A percentile compares a stretch with the other conserved stretches of the same genome.
phyloP scores from a whole-genome alignment of 352 stramenopile species.

The Pythium rishiriense region DNA sequence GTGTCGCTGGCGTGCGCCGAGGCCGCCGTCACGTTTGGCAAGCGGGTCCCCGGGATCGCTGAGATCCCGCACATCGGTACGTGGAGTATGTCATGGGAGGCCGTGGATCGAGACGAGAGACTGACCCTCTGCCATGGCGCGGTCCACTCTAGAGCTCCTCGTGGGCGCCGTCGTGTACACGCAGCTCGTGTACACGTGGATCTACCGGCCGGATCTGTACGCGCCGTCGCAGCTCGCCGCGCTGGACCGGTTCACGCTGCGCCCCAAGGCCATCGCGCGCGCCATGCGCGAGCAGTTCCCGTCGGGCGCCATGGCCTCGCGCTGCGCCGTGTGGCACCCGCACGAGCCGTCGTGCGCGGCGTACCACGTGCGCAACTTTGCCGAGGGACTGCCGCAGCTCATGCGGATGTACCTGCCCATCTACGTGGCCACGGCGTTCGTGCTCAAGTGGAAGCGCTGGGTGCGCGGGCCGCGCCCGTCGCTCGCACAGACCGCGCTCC shows the following conservation, averaged over 20 bases:
- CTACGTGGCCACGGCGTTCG: conserved; percentile 51
- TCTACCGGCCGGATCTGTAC: conserved; percentile 53
- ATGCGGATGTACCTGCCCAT: conserved; percentile 64
- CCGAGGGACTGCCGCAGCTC: conserved; percentile 39
- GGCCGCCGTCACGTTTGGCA: conserved; percentile 38
- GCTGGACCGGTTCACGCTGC: conserved; percentile 52
- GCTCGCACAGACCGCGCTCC: conserved; percentile 32
- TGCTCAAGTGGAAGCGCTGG: conserved; percentile 65
- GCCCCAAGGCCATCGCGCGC: conserved; percentile 32
- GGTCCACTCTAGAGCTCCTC: conserved; percentile 25
- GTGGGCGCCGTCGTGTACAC: conserved; percentile 38
- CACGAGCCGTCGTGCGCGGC: conserved; percentile 35
- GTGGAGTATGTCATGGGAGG: background rate
- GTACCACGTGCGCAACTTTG: conserved; percentile 50
- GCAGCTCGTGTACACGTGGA: conserved; percentile 68
- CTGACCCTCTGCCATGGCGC: too few species aligned
- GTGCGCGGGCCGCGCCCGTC: conserved; percentile 52
- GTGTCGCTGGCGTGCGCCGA: conserved; percentile 57
- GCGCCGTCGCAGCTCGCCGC: conserved; percentile 42
- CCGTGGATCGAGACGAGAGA: too few species aligned
- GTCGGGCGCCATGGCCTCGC: conserved; percentile 35
- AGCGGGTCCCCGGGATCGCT: conserved; percentile 32
- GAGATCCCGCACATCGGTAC: conserved; percentile 53
- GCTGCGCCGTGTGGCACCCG: conserved; percentile 52
- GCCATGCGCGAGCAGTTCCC: conserved; percentile 66